Conservation (phyloP, 2,329 filamentous ascomycete species). For the Chaetomium olivaceum region DNA sequence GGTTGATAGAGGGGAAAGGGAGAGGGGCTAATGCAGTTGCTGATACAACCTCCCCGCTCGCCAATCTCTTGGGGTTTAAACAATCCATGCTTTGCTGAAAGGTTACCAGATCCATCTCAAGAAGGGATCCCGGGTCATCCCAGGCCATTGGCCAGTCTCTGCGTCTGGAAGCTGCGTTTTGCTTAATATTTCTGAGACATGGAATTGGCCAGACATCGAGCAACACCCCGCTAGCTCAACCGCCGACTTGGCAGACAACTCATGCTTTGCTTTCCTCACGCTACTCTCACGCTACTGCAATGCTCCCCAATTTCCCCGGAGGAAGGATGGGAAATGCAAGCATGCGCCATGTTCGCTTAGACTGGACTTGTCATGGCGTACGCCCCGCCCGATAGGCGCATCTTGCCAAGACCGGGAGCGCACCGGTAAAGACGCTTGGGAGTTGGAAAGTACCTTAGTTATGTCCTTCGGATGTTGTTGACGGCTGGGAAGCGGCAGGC, state of each 20-base stretch:
- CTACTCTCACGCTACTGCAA: constrained; percentile 6
- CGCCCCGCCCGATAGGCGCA: neutral
- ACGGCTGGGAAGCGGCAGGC: neutral
- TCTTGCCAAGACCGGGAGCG: neutral
- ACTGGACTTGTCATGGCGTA: neutral
- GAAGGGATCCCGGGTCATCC: neutral
- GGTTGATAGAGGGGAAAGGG: neutral
- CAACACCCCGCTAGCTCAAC: constrained; percentile 5
- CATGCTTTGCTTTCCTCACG: neutral
- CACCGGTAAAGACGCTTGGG: neutral
- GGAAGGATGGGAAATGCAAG: neutral
- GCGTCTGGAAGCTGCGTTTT: neutral
- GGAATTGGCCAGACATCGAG: constrained; percentile 23
- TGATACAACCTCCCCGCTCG: constrained; percentile 20
- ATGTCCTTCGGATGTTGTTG: neutral
- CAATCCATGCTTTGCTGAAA: neutral
- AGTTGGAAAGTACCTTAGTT: neutral
- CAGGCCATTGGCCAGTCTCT: constrained; percentile 1
- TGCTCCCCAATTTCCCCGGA: neutral
- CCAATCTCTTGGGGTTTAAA: constrained; percentile 18
- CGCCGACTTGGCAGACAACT: constrained; percentile 9
- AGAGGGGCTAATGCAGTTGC: constrained; percentile 2
- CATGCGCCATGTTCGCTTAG: constrained; percentile 1
- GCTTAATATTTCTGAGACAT: constrained; percentile 20
- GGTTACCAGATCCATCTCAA: constrained; percentile 14